These are phyloP conservation scores for Colletotrichum tanaceti DNA, from an alignment of 2,329 filamentous ascomycete species.

Conservation along the genomic window DNA sequence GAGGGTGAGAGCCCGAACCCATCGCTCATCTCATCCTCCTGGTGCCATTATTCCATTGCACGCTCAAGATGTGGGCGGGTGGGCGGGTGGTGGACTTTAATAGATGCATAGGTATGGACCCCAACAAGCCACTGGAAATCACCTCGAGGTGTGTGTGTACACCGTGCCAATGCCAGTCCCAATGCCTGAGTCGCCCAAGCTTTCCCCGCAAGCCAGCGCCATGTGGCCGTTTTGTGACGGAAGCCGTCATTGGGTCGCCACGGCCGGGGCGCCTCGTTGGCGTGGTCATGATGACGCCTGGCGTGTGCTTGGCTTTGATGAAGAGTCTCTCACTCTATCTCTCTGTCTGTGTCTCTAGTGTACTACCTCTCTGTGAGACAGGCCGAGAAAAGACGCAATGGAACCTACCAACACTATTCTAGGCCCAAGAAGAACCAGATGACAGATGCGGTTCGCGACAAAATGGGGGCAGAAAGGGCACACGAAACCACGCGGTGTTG, in stretches of 20 bases:
- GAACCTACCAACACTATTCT: neutral
- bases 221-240: conserved; percentile 26
- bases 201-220: conserved; percentile 26
- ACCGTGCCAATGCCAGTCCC: too few species aligned
- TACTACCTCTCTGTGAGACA: too few species aligned
- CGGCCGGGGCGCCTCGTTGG: conserved; percentile 2
- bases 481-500: conserved; percentile 22
- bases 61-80: too few species aligned
- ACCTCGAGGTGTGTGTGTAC: neutral
- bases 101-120: conserved; percentile 34
- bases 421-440: neutral
- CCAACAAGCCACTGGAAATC: neutral
- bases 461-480: conserved; percentile 1
- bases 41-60: conserved; percentile 29
- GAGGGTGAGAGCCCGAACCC: neutral
- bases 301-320: conserved; percentile 12
- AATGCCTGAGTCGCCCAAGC: conserved; percentile 5
- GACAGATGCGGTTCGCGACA: conserved; percentile 27
- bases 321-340: neutral
- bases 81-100: neutral
- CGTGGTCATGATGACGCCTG: conserved; percentile 36
- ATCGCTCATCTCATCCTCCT: conserved; percentile 18
- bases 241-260: conserved; percentile 14
- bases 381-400: neutral
- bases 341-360: too few species aligned